phyloP scores from a whole-genome alignment of 1,284 basidiomycete genomes.

The Trametes pubescens region DNA sequence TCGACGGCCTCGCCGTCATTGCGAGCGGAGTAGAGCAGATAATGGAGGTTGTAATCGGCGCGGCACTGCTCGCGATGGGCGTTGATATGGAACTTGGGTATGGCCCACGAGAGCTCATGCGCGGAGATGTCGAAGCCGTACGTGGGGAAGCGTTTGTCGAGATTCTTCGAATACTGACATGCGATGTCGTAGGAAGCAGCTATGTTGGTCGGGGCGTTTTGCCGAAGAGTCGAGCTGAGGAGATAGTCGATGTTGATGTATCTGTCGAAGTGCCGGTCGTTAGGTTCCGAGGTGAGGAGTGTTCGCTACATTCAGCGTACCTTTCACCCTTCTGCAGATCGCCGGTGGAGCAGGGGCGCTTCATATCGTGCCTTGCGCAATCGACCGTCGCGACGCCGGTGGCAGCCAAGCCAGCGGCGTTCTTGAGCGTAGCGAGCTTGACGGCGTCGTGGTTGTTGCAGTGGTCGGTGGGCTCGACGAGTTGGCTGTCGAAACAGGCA shows the following conservation, averaged over 20 bases:
- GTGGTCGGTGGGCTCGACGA: background rate
- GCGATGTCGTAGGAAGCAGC: conserved; percentile 32
- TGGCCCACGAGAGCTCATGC: conserved; percentile 1
- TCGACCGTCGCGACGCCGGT: conserved; percentile 18
- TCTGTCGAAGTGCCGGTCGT: conserved; percentile 6
- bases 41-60: conserved; percentile 13
- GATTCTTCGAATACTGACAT: conserved; percentile 30
- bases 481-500: conserved; percentile 6
- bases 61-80: conserved; percentile 12
- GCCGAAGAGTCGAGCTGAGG: conserved; percentile 22
- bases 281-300: too few relatives aligned
- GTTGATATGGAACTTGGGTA: conserved; percentile 22
- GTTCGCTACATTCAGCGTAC: too few relatives aligned
- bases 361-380: conserved; percentile 35
- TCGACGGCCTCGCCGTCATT: conserved; percentile 22
- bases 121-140: conserved; percentile 8
- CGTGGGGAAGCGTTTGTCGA: background rate
- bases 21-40: conserved; percentile 8
- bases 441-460: conserved; percentile 28
- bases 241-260: conserved; percentile 34
- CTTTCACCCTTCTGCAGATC: conserved; percentile 40
- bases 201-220: background rate
- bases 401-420: conserved; percentile 5
- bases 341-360: conserved; percentile 34
- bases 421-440: conserved; percentile 21